These are phyloP conservation scores for Podospora tetraspora DNA, from an alignment of 495 filamentous ascomycete genomes.

Conservation along the genomic window DNA sequence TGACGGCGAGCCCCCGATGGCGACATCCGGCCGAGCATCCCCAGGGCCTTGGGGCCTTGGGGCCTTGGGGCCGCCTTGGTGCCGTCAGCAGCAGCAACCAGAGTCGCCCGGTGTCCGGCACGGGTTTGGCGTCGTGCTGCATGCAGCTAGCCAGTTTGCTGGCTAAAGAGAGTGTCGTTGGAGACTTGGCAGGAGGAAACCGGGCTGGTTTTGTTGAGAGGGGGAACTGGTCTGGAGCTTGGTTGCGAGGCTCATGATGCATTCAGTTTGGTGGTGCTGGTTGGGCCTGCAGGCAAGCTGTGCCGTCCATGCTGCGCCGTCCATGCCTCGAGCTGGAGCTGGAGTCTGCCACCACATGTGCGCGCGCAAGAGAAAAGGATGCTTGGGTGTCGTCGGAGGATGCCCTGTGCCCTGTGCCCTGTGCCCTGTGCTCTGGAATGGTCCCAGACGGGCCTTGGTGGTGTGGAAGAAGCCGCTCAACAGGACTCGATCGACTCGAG, in stretches of 20 bases:
- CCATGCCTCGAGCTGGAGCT: not conserved
- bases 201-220: not conserved
- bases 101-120: not conserved
- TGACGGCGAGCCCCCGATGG: not conserved
- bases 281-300: not conserved
- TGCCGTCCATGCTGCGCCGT: not conserved
- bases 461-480: not conserved
- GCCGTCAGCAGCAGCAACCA: not conserved
- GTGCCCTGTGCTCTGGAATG: not conserved
- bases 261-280: not conserved
- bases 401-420: not conserved
- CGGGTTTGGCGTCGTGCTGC: not conserved
- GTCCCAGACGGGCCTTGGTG: not conserved
- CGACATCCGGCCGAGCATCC: not conserved
- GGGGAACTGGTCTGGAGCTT: not conserved
- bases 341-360: not conserved
- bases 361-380: not conserved
- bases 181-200: not conserved
- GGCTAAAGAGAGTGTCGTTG: not conserved
- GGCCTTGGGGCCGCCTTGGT: not conserved
- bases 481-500: not conserved
- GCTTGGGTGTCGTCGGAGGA: not conserved
- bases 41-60: not conserved
- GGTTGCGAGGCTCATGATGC: not conserved
- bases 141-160: conserved; percentile 1